phyloP scores from a whole-genome alignment of 495 filamentous ascomycete genomes.

The Cladorrhinum samala region DNA sequence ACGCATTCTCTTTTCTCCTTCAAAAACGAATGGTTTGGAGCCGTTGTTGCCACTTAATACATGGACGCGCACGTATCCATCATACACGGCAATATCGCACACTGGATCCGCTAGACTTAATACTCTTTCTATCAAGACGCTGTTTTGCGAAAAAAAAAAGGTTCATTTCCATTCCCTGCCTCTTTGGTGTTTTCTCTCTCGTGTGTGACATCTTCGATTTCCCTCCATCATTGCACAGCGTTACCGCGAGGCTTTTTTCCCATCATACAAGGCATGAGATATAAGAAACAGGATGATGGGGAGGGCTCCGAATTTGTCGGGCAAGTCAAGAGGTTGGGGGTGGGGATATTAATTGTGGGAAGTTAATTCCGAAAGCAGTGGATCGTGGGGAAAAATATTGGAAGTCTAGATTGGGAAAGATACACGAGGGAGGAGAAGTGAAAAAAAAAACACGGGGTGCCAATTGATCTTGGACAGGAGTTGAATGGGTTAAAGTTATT shows the following conservation, averaged over 20 bases:
- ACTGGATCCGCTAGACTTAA: slow-evolving; percentile 32
- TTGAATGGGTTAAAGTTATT: too few species aligned
- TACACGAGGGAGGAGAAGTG: not conserved
- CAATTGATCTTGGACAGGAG: slow-evolving; percentile 15
- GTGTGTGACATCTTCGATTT: slow-evolving; percentile 2
- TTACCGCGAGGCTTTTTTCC: not conserved
- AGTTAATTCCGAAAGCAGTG: not conserved
- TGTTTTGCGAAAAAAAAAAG: slow-evolving; percentile 2
- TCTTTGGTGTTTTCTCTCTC: not conserved
- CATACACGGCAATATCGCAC: slow-evolving; percentile 20
- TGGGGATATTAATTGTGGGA: not conserved
- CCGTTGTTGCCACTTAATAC: slow-evolving; percentile 14
- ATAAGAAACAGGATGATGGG: not conserved
- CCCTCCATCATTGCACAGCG: not conserved
- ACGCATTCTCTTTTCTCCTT: slow-evolving; percentile 14
- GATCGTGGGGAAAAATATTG: not conserved
- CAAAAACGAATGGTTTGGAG: slow-evolving; percentile 16
- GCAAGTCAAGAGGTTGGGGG: not conserved
- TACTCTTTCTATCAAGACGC: slow-evolving; percentile 23
- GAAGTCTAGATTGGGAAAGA: not conserved
- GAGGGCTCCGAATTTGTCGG: not conserved
- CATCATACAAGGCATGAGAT: not conserved
- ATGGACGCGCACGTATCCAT: slow-evolving; percentile 10
- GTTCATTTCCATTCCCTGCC: not conserved
- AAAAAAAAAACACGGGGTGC: too few species aligned